Conservation (phyloP, 768 basidiomycete genomes). For the Amanita brunnescens region DNA sequence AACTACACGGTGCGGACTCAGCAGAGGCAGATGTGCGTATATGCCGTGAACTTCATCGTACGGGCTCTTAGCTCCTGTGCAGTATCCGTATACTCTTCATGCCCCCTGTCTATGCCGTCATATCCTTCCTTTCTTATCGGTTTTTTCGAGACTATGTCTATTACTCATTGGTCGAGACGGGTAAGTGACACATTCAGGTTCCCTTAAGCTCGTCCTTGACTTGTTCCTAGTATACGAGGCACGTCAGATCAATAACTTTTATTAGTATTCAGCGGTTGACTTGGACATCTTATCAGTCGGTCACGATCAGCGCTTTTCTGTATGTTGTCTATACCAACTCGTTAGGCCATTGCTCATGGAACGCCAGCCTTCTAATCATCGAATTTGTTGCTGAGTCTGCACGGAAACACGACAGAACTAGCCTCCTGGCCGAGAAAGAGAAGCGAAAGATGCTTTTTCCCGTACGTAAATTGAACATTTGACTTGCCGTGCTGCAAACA, state of each 20-base stretch:
- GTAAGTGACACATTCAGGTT: constrained; percentile 17
- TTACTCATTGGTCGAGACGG: constrained; percentile 22
- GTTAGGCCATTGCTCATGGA: not conserved
- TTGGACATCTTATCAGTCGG: constrained; percentile 32
- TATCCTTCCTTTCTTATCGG: constrained; percentile 73
- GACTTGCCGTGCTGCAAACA: not conserved
- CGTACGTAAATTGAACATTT: constrained; percentile 13
- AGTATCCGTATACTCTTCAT: constrained; percentile 64
- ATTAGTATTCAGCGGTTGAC: not conserved
- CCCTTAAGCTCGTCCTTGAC: not conserved
- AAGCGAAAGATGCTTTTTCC: constrained; percentile 57
- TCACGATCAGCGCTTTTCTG: constrained; percentile 75
- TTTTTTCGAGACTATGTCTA: constrained; percentile 62
- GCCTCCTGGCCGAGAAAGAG: constrained; percentile 61
- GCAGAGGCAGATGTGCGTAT: constrained; percentile 61
- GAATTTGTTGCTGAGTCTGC: constrained; percentile 66
- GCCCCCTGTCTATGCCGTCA: constrained; percentile 63
- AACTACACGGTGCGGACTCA: constrained; percentile 54
- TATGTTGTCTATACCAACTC: not conserved
- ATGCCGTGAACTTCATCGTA: not conserved
- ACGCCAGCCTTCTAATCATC: constrained; percentile 53
- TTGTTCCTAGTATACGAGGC: constrained; percentile 47
- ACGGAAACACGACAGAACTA: constrained; percentile 41
- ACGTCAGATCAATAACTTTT: constrained; percentile 7
- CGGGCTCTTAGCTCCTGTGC: constrained; percentile 3